phyloP scores from a whole-genome alignment of 2,329 filamentous ascomycete genomes.

The Hypomyces rosellus region DNA sequence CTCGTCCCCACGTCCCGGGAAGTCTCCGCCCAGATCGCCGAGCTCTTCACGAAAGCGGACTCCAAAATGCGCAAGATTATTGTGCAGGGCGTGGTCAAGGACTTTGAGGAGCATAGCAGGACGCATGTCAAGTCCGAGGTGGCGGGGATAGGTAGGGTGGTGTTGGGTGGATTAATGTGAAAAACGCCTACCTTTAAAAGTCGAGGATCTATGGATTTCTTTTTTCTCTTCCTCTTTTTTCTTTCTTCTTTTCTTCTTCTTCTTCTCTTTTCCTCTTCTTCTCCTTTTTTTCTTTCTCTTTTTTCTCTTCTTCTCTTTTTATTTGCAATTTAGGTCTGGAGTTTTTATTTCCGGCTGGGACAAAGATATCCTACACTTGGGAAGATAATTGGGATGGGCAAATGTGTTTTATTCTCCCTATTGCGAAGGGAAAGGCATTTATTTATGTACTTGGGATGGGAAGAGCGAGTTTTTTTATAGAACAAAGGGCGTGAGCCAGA shows the following conservation, averaged over 20 bases:
- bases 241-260: neutral
- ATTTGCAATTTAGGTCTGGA: neutral
- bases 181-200: neutral
- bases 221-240: neutral
- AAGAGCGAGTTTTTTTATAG: neutral
- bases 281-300: neutral
- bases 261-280: neutral
- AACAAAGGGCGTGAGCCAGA: neutral
- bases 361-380: neutral
- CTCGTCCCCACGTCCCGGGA: slow-evolving; percentile 70
- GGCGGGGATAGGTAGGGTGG: slow-evolving; percentile 78
- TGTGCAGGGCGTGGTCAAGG: slow-evolving; percentile 76
- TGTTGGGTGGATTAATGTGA: slow-evolving; percentile 77
- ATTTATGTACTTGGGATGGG: neutral
- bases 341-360: no score
- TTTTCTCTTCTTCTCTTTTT: neutral
- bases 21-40: slow-evolving; percentile 64
- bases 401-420: no score
- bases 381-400: neutral
- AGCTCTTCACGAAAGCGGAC: slow-evolving; percentile 88
- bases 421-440: no score
- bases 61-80: slow-evolving; percentile 81
- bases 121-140: slow-evolving; percentile 73
- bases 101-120: slow-evolving; percentile 86
- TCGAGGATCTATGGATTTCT: neutral